Conservation (phyloP, 1,284 basidiomycete species). For the Lignosus rhinocerotis region DNA sequence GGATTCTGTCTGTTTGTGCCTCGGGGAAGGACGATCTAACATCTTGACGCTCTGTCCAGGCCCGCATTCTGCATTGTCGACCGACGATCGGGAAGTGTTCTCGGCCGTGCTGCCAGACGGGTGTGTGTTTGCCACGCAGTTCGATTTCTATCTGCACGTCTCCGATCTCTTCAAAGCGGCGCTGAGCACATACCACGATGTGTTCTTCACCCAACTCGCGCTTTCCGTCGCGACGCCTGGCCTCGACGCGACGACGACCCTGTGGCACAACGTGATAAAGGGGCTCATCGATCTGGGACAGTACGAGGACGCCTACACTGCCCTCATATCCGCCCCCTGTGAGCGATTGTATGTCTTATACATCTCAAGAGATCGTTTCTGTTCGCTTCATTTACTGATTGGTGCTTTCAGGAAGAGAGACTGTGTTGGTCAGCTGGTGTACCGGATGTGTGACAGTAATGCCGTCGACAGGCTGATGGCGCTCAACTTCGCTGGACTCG, state of each 20-base stretch:
- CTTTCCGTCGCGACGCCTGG: conserved; percentile 63
- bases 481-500: conserved; percentile 86
- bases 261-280: conserved; percentile 82
- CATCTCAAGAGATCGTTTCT: conserved; percentile 35
- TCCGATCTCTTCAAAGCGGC: conserved; percentile 71
- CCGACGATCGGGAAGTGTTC: conserved; percentile 67
- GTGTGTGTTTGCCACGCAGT: conserved; percentile 58
- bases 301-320: conserved; percentile 86
- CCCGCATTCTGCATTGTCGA: conserved; percentile 49
- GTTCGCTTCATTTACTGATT: conserved; percentile 9
- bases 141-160: conserved; percentile 77
- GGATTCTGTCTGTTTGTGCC: conserved; percentile 5
- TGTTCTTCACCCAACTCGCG: conserved; percentile 75
- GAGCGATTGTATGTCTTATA: conserved; percentile 74
- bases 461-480: conserved; percentile 79
- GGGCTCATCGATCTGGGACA: conserved; percentile 71
- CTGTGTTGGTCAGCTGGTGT: conserved; percentile 77
- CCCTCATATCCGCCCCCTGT: conserved; percentile 72
- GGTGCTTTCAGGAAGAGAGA: conserved; percentile 68
- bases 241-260: conserved; percentile 54
- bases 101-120: conserved; percentile 60
- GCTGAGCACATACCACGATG: conserved; percentile 59
- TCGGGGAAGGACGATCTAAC: not conserved
- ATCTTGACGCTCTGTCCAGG: conserved; percentile 39
- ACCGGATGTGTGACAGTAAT: conserved; percentile 92